Percentiles rank a stretch among this genome's conserved stretches.
Evolutionary conservation across 441 rosid species (phyloP).

Genomic region (Arabidopsis hybrid): DNA sequence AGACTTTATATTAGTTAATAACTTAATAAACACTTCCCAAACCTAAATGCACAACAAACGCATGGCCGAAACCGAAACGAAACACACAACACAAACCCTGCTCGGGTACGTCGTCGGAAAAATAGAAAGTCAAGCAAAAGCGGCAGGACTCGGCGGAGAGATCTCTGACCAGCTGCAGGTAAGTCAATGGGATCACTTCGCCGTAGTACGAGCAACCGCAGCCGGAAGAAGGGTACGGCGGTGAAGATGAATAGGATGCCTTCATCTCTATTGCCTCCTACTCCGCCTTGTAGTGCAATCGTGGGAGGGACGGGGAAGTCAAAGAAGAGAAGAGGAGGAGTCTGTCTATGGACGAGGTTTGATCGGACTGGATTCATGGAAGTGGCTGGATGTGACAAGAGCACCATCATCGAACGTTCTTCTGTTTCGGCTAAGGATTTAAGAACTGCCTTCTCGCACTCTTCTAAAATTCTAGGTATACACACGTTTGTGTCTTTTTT

Average conservation of each 20-base stretch:
- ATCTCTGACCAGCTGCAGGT: background rate
- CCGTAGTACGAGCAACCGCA: constrained; percentile 55
- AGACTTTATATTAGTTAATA: background rate
- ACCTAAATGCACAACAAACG: constrained; percentile 2
- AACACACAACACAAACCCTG: constrained; percentile 9
- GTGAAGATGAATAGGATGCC: constrained; percentile 28
- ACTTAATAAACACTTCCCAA: background rate
- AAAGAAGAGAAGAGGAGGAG: constrained; percentile 73
- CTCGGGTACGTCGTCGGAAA: constrained; percentile 1
- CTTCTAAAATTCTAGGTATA: constrained; percentile 86
- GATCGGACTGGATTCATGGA: constrained; percentile 77
- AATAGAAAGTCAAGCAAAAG: background rate
- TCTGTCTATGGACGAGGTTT: constrained; percentile 87
- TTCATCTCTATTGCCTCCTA: constrained; percentile 45
- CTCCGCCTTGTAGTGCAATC: constrained; percentile 27
- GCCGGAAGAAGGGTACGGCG: constrained; percentile 49
- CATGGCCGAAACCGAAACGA: constrained; percentile 1
- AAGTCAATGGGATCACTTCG: constrained; percentile 63
- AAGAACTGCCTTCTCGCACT: constrained; percentile 85
- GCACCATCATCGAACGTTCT: constrained; percentile 68
- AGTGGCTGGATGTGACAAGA: constrained; percentile 81
- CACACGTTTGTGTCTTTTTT: background rate
- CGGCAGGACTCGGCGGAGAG: background rate
- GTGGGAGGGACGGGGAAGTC: constrained; percentile 53
- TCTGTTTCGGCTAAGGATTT: constrained; percentile 87